Base-by-base conservation (phyloP, 768 basidiomycete species). In the Royoungia palumana region DNA sequence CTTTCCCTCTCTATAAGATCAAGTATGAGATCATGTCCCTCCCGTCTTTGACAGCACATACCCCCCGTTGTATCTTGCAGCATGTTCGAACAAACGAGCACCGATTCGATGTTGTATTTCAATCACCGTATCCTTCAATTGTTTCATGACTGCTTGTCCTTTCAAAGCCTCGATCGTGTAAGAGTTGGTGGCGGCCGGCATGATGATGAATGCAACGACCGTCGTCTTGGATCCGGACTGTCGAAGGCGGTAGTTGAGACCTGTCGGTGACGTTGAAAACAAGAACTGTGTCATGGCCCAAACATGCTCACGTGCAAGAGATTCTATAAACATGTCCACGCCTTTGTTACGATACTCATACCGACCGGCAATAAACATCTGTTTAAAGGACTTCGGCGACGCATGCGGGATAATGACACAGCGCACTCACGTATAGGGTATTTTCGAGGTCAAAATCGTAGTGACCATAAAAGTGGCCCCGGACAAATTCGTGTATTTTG, bases 291-390 rank as follows among this genome's bases (percentile, higher is more conserved):
- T 13, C 35, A 12, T 13, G 10, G 30, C 20, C 22, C n/a, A 22
- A 30, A 39, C 65, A 38, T 19, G 69, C 79, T 39, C 56, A 83
- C 95, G 90, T 24, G 95, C 96, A 48, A 99, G 82, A 16, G 87
- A 79, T 71, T 99, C 96, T 58, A 99, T 95, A 67, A 97, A 99
- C 95, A 99, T 96, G 66, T 99, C 96, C 25, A 98, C 94, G 47
- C 96, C 96, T 75, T 99, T 99, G 76, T 99, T 99, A 35, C 96
- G 80, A 69, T 96, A 99, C 69, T 99, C 96, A 69, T 99, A 99
- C 37, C 96, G 83, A 35, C 96, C 96, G n/a, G 96, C 96, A 14
- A 93, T 98, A 72, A 99, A 99, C 81, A 97, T 84, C 89, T 96
- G 64, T 47, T 16, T n/a, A n/a, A 37, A 28, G 34, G 11, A 41